Evolutionary conservation across 352 stramenopile species (phyloP).

Genomic region (Ophiocytium majus): DNA sequence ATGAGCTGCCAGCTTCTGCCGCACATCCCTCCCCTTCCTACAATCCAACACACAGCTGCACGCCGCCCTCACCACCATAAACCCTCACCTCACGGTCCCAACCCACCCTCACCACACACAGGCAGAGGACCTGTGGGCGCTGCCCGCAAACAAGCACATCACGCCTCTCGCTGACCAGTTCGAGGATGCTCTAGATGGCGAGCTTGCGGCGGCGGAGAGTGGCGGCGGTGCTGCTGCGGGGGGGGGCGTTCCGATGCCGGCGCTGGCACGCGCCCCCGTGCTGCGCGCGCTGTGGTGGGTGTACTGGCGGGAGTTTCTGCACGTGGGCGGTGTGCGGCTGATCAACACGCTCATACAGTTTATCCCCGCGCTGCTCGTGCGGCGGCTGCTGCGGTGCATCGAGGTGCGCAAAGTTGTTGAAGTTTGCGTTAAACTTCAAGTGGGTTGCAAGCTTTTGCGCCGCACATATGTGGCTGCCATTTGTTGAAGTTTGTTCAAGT

Average conservation of each 20-base stretch:
- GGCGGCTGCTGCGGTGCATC: slow-evolving; percentile 40
- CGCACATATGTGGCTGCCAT: too few relatives aligned
- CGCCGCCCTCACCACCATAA: too few relatives aligned
- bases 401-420: neutral
- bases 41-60: too few relatives aligned
- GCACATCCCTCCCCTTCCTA: too few relatives aligned
- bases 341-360: slow-evolving; percentile 60
- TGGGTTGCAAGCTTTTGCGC: too few relatives aligned
- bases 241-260: slow-evolving; percentile 26
- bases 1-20: too few relatives aligned
- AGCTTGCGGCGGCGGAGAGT: neutral
- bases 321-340: slow-evolving; percentile 53
- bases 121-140: slow-evolving; percentile 42
- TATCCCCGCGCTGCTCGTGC: slow-evolving; percentile 53
- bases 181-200: slow-evolving; percentile 25
- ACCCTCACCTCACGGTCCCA: too few relatives aligned
- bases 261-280: slow-evolving; percentile 28
- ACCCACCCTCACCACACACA: too few relatives aligned
- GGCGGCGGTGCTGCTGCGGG: too few relatives aligned
- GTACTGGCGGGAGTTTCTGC: slow-evolving; percentile 38
- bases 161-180: slow-evolving; percentile 29
- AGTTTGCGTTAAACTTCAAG: neutral
- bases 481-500: too few relatives aligned
- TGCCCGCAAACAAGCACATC: slow-evolving; percentile 32
- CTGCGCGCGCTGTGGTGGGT: slow-evolving; percentile 35